Evolutionary conservation across 1,284 basidiomycete genomes (phyloP), one percentile per base, ranked within the genome.

Genomic region (Puccinia triticina): DNA sequence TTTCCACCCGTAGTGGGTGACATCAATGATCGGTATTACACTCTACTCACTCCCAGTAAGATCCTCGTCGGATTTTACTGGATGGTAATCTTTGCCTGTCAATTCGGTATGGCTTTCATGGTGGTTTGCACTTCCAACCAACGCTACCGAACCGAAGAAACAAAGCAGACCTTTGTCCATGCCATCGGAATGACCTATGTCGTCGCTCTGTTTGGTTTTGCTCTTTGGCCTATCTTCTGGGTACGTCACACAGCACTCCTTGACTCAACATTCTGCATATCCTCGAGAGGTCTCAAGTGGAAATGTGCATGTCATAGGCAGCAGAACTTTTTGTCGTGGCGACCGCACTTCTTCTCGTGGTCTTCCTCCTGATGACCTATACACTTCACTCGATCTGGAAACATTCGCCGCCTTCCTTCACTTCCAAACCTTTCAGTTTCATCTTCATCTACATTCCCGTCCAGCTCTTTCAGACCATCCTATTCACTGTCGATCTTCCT

Each of bases 361-460:
- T 76, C n/a, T 77, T 82, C 32, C 32, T 69, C 1, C 34, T 82
- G 12, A 69, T 77, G 57, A 73, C 72, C n/a, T 82, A 55, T 18
- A 76, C 72, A 7, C 74, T 75, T n/a, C 64, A 75, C 74, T 82
- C 74, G 37, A 67, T 82, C 34, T 64, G 59, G 57, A 69, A 46
- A n/a, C 59, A 82, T 48, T 77, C 64, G 29, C 73, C 73, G 16
- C 72, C 74, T n/a, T 77, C 74, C 8, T 86, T 87, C 1, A 84
- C 87, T 64, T 84, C 85, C 46, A 87, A 88, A 74, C 89, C 89
- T 3, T 84, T 90, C 76, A 89, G 89, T 85, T 88, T 88, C 69
- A 77, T 89, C 16, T 88, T 89, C 84, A 88, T 90, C 84, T 89
- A 89, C 85, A 87, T 88, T 0, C 88, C 89, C 2, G 87, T 89